Conservation (phyloP, 2,329 filamentous ascomycete species). For the Alternaria brassicicola region DNA sequence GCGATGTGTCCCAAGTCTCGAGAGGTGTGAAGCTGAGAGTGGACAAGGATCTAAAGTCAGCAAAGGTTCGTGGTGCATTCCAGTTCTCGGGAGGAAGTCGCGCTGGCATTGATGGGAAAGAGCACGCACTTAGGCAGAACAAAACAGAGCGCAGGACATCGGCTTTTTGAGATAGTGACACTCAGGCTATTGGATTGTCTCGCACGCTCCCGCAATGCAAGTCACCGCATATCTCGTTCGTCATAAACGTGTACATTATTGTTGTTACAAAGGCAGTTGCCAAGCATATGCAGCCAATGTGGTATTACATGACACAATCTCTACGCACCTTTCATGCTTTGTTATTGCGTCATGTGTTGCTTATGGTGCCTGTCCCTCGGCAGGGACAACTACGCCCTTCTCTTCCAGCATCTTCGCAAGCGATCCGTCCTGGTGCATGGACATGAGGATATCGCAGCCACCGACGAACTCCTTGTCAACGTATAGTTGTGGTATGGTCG, state of each 20-base stretch:
- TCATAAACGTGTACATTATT: conserved; percentile 3
- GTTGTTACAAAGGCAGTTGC: conserved; percentile 1
- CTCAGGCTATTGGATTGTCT: not conserved
- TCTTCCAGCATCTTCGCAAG: conserved; percentile 90
- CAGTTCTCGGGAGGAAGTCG: conserved; percentile 14
- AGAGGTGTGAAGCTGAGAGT: not conserved
- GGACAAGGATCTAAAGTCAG: conserved; percentile 7
- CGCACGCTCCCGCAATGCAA: not conserved
- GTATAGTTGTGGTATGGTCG: conserved; percentile 96
- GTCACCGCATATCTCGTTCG: not conserved
- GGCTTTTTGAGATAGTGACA: not conserved
- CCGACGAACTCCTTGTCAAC: conserved; percentile 95
- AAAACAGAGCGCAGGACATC: not conserved
- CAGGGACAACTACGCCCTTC: conserved; percentile 79
- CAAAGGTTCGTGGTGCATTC: conserved; percentile 3
- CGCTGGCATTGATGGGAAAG: not conserved
- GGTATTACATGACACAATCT: not conserved
- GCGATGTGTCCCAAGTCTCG: not conserved
- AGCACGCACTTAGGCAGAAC: not conserved
- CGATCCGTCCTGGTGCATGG: conserved; percentile 96
- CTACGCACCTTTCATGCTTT: not conserved
- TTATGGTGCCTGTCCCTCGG: conserved; percentile 34
- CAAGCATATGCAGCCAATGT: not conserved
- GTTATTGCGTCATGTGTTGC: not conserved
- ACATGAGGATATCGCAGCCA: conserved; percentile 95